Evolutionary conservation across 306 rosid species (phyloP).

Genomic region (Casuarina glauca): DNA sequence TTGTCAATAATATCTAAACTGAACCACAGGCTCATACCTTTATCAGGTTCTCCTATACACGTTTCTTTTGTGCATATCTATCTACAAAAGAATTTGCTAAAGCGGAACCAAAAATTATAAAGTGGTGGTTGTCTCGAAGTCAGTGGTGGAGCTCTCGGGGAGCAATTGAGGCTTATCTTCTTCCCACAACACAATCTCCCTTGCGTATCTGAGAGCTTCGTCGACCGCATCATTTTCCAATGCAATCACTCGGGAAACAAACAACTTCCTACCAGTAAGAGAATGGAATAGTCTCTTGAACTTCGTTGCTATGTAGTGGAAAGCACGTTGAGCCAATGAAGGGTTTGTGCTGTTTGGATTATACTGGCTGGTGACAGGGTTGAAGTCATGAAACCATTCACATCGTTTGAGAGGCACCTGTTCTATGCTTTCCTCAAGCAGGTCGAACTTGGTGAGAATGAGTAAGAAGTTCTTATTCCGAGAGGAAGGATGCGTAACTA

Average conservation of each 20-base stretch:
- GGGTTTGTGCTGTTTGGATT: conserved; percentile 37
- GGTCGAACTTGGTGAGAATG: conserved; percentile 64
- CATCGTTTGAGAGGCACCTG: conserved; percentile 53
- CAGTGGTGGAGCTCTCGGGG: conserved; percentile 44
- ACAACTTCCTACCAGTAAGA: conserved; percentile 55
- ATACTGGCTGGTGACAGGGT: conserved; percentile 45
- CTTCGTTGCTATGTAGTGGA: conserved; percentile 66
- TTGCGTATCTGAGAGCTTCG: conserved; percentile 69
- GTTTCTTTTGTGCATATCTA: not conserved
- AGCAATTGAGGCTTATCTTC: conserved; percentile 39
- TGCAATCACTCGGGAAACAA: conserved; percentile 58
- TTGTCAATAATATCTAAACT: conserved; percentile 11
- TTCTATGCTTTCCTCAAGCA: conserved; percentile 59
- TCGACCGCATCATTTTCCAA: conserved; percentile 60
- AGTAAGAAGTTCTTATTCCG: conserved; percentile 57
- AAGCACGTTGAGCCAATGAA: conserved; percentile 53
- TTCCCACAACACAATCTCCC: conserved; percentile 55
- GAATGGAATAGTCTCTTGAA: conserved; percentile 58
- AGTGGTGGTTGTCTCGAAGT: conserved; percentile 45
- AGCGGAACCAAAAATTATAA: conserved; percentile 2
- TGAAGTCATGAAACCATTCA: conserved; percentile 71
- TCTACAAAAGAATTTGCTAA: conserved; percentile 15
- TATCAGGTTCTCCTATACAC: not conserved
- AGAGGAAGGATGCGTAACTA: conserved; percentile 44
- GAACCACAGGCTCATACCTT: not conserved